Evolutionary conservation across 2,329 filamentous ascomycete genomes (phyloP).

Genomic region (Neonectria magnoliae): DNA sequence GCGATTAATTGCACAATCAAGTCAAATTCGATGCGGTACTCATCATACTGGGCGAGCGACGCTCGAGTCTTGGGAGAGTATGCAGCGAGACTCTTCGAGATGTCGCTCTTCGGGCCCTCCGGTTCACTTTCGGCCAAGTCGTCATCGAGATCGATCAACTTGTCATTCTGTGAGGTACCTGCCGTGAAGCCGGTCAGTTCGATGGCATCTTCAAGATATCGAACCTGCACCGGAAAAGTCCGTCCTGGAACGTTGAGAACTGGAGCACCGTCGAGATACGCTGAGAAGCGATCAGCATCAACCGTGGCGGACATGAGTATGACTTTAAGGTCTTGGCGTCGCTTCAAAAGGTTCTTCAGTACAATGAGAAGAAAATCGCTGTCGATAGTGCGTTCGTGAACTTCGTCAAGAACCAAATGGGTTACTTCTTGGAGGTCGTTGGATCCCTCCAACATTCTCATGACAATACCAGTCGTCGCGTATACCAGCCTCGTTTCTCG

Average conservation of each 20-base stretch:
- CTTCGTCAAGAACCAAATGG: constrained; percentile 95
- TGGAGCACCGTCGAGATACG: constrained; percentile 85
- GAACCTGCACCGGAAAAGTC: constrained; percentile 90
- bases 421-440: constrained; percentile 90
- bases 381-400: constrained; percentile 95
- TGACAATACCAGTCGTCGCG: constrained; percentile 92
- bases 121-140: constrained; percentile 63
- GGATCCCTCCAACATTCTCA: constrained; percentile 93
- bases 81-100: constrained; percentile 71
- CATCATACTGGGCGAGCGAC: constrained; percentile 81
- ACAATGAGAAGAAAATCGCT: constrained; percentile 96
- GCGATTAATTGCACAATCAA: constrained; percentile 83
- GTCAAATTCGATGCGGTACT: constrained; percentile 91
- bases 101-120: constrained; percentile 64
- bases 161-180: constrained; percentile 56
- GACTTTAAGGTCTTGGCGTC: constrained; percentile 86
- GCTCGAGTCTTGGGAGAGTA: constrained; percentile 83
- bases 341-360: constrained; percentile 80
- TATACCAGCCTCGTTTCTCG: constrained; percentile 87
- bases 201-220: constrained; percentile 91
- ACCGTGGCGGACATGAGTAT: constrained; percentile 98
- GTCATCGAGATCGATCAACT: constrained; percentile 71
- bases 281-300: constrained; percentile 89
- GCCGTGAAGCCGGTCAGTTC: constrained; percentile 81
- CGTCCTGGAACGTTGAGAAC: constrained; percentile 91